Evolutionary conservation across 139 green algal species (phyloP), one percentile per base, ranked within the genome.

Genomic region (Ettlia oleoabundans): DNA sequence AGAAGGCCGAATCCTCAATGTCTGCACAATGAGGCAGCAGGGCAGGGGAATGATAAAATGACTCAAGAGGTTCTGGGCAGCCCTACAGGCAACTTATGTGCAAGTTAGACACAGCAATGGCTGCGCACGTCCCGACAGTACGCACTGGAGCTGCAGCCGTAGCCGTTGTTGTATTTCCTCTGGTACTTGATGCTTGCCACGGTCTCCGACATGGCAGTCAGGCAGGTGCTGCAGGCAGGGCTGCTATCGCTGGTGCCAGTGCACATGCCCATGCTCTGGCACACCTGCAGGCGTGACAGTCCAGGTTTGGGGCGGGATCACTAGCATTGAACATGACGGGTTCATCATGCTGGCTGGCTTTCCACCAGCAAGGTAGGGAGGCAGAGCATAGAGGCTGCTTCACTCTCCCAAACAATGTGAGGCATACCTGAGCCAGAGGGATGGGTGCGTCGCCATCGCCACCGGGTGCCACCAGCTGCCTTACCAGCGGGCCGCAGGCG

Each of bases 181-280:
- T 64, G 42, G 1, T 40, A 42, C 69, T 77, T 43, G 43, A 63
- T 30, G 43, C 28, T 32, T 4, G 42, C 8, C 6, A 32, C 28
- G 9, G 53, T 21, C 37, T 63, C 42, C 15, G 42, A 21, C 19
- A 77, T 9, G 42, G 21, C 18, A 40, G 69, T n/a, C 42, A 63
- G 61, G 30, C 69, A 77, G n/a, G 69, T n/a, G 15, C 18, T 5
- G 69, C 69, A 77, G 42, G 42, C 26, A 19, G 52, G 18, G 69
- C 22, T 33, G 69, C 42, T 28, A 22, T 18, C 38, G 41, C 13
- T 26, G 68, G 42, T 42, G 10, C 40, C 15, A 42, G 42, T 32
- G 69, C 69, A 77, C 69, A 77, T 64, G 42, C 69, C 69, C 69
- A 77, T n/a, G 9, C 9, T 4, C n/a, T 30, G n/a, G 42, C 69